Base-by-base conservation (phyloP, 2,329 filamentous ascomycete species). In the Dothideomycetes sp. region DNA sequence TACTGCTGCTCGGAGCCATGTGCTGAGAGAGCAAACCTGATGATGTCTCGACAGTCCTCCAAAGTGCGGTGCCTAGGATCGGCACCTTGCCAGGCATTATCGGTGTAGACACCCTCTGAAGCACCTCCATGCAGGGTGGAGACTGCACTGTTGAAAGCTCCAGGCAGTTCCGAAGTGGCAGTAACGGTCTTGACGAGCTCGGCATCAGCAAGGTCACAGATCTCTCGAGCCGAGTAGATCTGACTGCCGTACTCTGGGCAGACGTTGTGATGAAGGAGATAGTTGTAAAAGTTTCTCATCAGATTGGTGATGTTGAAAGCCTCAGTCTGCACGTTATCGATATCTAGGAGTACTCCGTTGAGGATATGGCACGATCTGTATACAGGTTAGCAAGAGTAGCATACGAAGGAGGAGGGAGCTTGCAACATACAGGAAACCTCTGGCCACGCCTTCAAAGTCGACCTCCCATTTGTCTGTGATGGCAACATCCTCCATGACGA, bases 211-310 rank as follows among this genome's bases (percentile, higher is more conserved):
- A 68, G 55, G 15, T 78, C 71, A 52, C 86, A 94, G 19, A 89
- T 58, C 1, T 58, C 58, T 6, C 81, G 67, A 0, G 88, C 86
- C 0, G 70, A 65, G 12, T 74, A 62, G 44, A 96, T 69, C 47
- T 89, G 74, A 1, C 71, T 65, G 0, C 62, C 67, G 55, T 88
- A 83, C 58, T 96, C 91, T 0, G 83, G 81, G 53, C 87, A 94
- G 12, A 93, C 89, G 25, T 83, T 74, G 54, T 96, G 88, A 45
- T 82, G 75, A 8, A 88, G 68, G 1, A 96, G 68, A 50, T 95
- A 98, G 49, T 85, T 84, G 48, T 94, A 75, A 56, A 96, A 96
- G 55, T 91, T 94, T 45, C 77, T 75, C 28, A 95, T 69, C 1
- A 93, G 75, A 23, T 73, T 70, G 15, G 80, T 76, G 3, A 15